Base-by-base conservation (phyloP, 345 rosid species). In the Hibiscus trionum region DNA sequence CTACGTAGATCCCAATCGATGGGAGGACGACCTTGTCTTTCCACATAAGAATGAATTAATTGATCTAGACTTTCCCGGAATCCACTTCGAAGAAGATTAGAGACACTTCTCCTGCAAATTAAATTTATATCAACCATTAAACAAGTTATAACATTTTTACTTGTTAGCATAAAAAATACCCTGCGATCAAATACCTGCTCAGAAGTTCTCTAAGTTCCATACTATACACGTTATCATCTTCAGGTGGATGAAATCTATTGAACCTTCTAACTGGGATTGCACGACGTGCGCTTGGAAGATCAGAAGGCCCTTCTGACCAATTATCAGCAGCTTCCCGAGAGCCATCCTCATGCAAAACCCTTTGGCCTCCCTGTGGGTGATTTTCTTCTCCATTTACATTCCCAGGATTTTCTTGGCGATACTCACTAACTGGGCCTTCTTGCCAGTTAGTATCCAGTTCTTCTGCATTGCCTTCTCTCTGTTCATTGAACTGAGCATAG, bases 151-250 rank as follows among this genome's bases (percentile, higher is more conserved):
- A 11, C 4, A 44, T 11, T 11, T 44, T 44, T 44, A 44, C 47
- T 44, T 44, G 11, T 11, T 44, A 35, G 74, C 8, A 21, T 8
- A 19, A 71, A 67, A 24, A 15, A 59, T 15, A 60, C 33, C 2
- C 5, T 11, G n/a, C 55, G 52, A 76, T 69, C 49, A 66, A 21
- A 27, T 89, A 96, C 99, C 99, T 89, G 90, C 97, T 87, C 78
- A 96, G 68, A 33, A 96, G 98, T 78, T 96, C 98, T 72, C 99
- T 88, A 71, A 96, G 99, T 79, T 96, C 99, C 91, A 96, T 86
- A 64, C 98, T 89, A 71, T 96, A 93, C 56, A 96, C 92, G 70
- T 89, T 93, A 72, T 93, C 99, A 75, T 96, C 98, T 56, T 89
- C 99, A 16, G 97, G 97, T 12, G 89, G 99, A 76, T 91, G 98